Evolutionary conservation across 2,329 filamentous ascomycete species (phyloP), one percentile per base, ranked within the genome.

Genomic region (Colletotrichum sp.): DNA sequence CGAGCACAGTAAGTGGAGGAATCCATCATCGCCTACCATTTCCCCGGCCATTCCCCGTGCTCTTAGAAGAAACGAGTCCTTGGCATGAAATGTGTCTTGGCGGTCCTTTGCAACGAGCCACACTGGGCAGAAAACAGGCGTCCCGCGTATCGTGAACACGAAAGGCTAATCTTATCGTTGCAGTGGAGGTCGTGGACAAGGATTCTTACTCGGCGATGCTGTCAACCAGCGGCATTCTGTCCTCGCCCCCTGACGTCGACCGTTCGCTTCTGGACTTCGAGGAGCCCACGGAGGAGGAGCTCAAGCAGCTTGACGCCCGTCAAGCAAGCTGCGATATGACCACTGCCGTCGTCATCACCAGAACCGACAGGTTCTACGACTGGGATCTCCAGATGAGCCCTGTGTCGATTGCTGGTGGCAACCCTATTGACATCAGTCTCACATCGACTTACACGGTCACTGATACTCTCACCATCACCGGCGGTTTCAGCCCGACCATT

Each of bases 351-450:
- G 21, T 67, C 3, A 68, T 59, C 39, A 59, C 52, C 52, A 68
- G 24, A 5, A 72, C 62, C 8, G 49, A 72, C 18, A 39, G 70
- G 3, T 72, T 72, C 63, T 59, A 60, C 63, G 70, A 72, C 63
- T 72, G 70, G 70, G 70, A 72, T 32, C 30, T 72, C 4, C 70
- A 72, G 63, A 72, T 72, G 70, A 60, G 63, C 26, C 70, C 70
- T 55, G 63, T 72, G 7, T 32, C 44, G 21, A 39, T 68, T 32
- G 63, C 49, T 21, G 52, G 34, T 15, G 52, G 34, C 21, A 68
- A 72, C 34, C 36, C 36, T 21, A n/a, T 72, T 30, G 32, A 39
- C n/a, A 59, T 72, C 34, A 39, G 36, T 16, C 63, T 72, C 52
- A 59, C 70, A 8, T 68, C 63, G 8, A 72, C 49, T 55, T 72